A percentile compares a stretch with the other conserved stretches of the same genome.
Evolutionary conservation across 1,284 basidiomycete species (phyloP).

Genomic region (Veloporphyrellus conicus): DNA sequence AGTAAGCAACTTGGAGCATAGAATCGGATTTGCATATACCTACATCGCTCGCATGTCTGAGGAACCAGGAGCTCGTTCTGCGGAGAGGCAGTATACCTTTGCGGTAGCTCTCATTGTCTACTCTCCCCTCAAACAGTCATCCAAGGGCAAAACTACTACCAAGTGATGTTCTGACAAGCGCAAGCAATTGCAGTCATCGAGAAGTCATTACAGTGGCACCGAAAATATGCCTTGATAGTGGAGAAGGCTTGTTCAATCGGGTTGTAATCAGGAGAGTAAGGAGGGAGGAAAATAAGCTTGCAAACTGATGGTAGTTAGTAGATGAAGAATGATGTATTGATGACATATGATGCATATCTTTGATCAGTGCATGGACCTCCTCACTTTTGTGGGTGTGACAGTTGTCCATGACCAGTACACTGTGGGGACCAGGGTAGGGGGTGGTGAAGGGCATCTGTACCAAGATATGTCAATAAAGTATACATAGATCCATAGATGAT

Average conservation of each 20-base stretch:
- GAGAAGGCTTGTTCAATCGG: constrained; percentile 23
- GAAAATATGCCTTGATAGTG: constrained; percentile 1
- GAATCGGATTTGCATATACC: too few species aligned
- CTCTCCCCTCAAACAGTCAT: constrained; percentile 1
- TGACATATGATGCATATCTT: constrained; percentile 10
- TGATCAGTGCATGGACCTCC: constrained; percentile 15
- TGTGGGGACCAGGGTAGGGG: not conserved
- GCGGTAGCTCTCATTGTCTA: constrained; percentile 2
- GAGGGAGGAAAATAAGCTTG: constrained; percentile 24
- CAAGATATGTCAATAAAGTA: not conserved
- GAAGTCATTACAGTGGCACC: not conserved
- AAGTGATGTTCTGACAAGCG: constrained; percentile 11
- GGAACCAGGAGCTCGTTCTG: too few species aligned
- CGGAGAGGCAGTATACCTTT: not conserved
- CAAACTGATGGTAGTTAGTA: not conserved
- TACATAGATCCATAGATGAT: not conserved
- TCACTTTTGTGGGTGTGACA: constrained; percentile 1
- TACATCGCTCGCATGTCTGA: too few species aligned
- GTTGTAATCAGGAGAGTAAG: constrained; percentile 29
- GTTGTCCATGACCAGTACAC: not conserved
- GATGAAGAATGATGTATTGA: not conserved
- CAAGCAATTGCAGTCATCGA: not conserved
- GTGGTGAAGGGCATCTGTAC: constrained; percentile 20
- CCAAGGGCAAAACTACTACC: not conserved
- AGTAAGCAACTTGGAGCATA: too few species aligned